phyloP scores from a whole-genome alignment of 352 stramenopile species.

The Pythium rhizo-oryzae region DNA sequence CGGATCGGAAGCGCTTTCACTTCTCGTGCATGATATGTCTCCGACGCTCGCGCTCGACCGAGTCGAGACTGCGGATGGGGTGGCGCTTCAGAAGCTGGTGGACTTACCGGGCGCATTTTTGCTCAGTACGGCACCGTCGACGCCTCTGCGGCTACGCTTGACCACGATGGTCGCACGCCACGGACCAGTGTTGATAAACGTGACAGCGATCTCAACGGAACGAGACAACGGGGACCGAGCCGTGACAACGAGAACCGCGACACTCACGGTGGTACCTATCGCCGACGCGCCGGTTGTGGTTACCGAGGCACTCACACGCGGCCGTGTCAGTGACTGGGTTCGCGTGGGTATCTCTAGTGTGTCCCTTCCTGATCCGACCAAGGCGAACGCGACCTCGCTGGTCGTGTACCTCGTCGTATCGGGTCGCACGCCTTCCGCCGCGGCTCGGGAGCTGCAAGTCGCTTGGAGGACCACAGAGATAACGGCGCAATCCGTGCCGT shows the following conservation, averaged over 20 bases:
- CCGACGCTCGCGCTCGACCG: constrained; percentile 7
- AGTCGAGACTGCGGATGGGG: constrained; percentile 21
- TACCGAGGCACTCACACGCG: constrained; percentile 39
- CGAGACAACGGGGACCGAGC: constrained; percentile 25
- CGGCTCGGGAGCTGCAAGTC: constrained; percentile 33
- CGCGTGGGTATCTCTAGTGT: constrained; percentile 43
- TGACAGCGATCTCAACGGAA: constrained; percentile 45
- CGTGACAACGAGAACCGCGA: constrained; percentile 19
- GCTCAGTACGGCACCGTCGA: constrained; percentile 27
- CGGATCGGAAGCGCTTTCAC: constrained; percentile 41
- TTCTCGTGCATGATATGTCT: constrained; percentile 31
- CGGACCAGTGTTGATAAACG: constrained; percentile 33
- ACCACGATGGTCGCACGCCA: constrained; percentile 37
- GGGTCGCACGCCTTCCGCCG: constrained; percentile 15
- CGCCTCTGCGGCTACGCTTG: constrained; percentile 35
- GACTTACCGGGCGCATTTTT: constrained; percentile 31
- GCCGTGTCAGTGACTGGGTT: constrained; percentile 33
- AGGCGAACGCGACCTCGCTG: constrained; percentile 38
- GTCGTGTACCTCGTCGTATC: constrained; percentile 38
- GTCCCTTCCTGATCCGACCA: constrained; percentile 32
- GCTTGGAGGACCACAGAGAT: constrained; percentile 42
- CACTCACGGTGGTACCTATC: constrained; percentile 39
- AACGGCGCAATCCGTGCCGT: constrained; percentile 28
- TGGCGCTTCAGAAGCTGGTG: constrained; percentile 27
- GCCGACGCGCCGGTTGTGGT: constrained; percentile 41